Evolutionary conservation across 768 basidiomycete species (phyloP), one percentile per base, ranked within the genome.

Genomic region (Neoboletus brunneissimus): DNA sequence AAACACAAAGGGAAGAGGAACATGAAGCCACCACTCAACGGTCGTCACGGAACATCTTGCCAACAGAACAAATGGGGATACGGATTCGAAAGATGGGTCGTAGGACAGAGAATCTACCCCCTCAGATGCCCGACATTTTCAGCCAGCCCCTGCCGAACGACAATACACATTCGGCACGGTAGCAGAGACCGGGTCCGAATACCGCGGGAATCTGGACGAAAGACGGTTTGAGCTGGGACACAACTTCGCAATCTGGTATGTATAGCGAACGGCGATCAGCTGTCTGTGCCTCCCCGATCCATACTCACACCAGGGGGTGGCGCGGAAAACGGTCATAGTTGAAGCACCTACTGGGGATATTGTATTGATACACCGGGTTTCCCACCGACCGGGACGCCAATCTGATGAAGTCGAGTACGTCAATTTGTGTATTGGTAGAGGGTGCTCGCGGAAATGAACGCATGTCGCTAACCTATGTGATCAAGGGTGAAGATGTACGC

Each of bases 231-330:
- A 45, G 46, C 8, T 48, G 45, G 53, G 37, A 44, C 6, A 6
- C 25, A 22, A 56, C n/a, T 23, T 48, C 40, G 53, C 49, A 22
- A 60, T 45, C 45, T 38, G n/a, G 56, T 31, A 16, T 40, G n/a
- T n/a, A n/a, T n/a, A 31, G 44, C n/a, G 50, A 46, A 61, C 70
- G 68, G 65, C 66, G 60, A 69, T 69, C 68, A 72, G 48, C 60
- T 60, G 58, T 67, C 68, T 56, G 52, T 51, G 46, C 48, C 31
- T 45, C 52, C 51, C 44, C 47, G 27, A 59, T 64, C 58, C 58
- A 53, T 53, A 22, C 53, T 61, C 58, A 60, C 58, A 61, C 55
- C 45, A 63, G 61, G 62, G 55, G 64, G 64, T 58, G 54, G 61
- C 55, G 61, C 23, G 49, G 42, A 32, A 45, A 57, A 41, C 34